Evolutionary conservation across 257 asterid species (phyloP).

Genomic region (Primulina huaijiensis): DNA sequence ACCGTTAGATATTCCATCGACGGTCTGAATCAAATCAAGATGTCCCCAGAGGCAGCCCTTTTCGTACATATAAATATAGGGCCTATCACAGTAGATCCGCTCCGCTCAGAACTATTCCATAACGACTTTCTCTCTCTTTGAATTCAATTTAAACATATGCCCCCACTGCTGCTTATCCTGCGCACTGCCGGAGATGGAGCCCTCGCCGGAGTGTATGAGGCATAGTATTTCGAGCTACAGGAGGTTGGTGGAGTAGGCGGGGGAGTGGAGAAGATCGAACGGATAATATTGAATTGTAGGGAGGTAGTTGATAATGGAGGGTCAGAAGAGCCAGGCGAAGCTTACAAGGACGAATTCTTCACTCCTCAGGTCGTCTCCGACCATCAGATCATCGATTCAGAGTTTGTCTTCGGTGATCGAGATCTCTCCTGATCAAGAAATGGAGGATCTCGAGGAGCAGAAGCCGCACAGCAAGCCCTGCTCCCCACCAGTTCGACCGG

Average conservation of each 20-base stretch:
- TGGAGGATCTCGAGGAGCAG: conserved; percentile 77
- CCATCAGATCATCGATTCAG: conserved; percentile 75
- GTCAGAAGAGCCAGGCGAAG: conserved; percentile 70
- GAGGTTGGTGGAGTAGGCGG: conserved; percentile 33
- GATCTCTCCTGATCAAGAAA: conserved; percentile 48
- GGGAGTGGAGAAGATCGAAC: too few relatives aligned
- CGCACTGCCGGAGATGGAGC: conserved; percentile 60
- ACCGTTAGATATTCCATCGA: conserved; percentile 29
- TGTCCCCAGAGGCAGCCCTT: conserved; percentile 34
- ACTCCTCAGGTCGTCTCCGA: conserved; percentile 89
- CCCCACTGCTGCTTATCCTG: conserved; percentile 34
- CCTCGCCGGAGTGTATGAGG: conserved; percentile 43
- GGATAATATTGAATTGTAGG: conserved; percentile 9
- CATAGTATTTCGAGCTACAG: conserved; percentile 48
- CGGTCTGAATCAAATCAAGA: conserved; percentile 38
- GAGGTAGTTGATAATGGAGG: conserved; percentile 52
- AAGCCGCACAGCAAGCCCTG: conserved; percentile 71
- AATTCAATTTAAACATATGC: too few relatives aligned
- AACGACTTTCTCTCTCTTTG: conserved; percentile 17
- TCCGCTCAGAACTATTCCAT: conserved; percentile 21
- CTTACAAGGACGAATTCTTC: conserved; percentile 82
- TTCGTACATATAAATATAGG: conserved; percentile 38
- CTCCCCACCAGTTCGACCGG: conserved; percentile 25
- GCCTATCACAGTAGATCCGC: conserved; percentile 38
- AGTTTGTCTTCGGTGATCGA: conserved; percentile 76